Evolutionary conservation across 192 early-diverging fungal species (phyloP).

Genomic region (Backusella parvicylindrica): DNA sequence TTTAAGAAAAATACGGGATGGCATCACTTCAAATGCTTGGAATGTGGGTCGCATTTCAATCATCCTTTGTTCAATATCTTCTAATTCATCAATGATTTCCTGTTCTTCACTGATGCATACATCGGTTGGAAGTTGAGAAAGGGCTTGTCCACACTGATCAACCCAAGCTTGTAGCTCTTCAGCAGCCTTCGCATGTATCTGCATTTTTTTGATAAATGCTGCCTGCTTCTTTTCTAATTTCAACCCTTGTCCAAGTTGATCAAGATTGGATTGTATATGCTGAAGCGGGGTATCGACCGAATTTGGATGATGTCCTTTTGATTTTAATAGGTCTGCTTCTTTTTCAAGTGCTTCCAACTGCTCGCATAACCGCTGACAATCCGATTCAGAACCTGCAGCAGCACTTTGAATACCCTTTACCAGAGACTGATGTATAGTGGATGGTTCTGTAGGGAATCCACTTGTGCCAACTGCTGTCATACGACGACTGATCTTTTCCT

Average conservation of each 20-base stretch:
- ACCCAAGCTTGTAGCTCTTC: constrained; percentile 24
- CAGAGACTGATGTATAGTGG: neutral
- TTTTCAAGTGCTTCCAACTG: neutral
- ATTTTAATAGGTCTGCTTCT: neutral
- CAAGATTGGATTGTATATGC: neutral
- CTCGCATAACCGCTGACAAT: neutral
- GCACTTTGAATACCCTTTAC: neutral
- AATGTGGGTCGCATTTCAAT: constrained; percentile 18
- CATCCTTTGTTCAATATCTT: constrained; percentile 16
- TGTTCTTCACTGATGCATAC: constrained; percentile 14
- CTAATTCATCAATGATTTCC: constrained; percentile 13
- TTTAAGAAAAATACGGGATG: constrained; percentile 6
- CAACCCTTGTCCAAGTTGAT: constrained; percentile 4
- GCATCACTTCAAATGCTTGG: constrained; percentile 17
- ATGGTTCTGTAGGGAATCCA: neutral
- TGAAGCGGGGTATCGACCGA: neutral
- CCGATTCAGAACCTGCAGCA: neutral
- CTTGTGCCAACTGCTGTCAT: neutral
- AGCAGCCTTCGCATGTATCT: constrained; percentile 27
- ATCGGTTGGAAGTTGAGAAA: constrained; percentile 15
- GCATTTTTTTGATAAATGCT: constrained; percentile 15
- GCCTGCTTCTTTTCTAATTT: constrained; percentile 20
- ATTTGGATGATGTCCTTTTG: neutral
- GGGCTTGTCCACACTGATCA: constrained; percentile 10
- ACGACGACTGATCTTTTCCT: neutral